Percentiles rank a stretch among this genome's conserved stretches.
These are phyloP conservation scores for Leishmania turanica DNA, from an alignment of 208 protist genomes.

Conservation along the genomic window DNA sequence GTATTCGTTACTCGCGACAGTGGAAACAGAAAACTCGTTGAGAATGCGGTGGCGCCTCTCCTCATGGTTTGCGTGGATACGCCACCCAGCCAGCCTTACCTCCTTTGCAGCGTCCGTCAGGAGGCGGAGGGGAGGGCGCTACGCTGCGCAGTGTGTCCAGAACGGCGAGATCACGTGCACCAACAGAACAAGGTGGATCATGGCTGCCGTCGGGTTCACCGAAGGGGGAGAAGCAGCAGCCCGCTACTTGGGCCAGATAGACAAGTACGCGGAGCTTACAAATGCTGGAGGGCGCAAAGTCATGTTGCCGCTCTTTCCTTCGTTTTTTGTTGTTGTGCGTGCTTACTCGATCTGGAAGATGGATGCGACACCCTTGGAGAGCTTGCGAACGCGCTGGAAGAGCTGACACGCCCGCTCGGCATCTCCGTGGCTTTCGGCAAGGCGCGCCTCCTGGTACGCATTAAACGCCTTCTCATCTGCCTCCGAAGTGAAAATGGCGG, in stretches of 20 bases:
- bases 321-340: background rate
- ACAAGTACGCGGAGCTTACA: background rate
- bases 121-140: background rate
- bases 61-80: background rate
- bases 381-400: conserved; percentile 69
- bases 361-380: conserved; percentile 76
- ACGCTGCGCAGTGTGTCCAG: background rate
- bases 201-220: background rate
- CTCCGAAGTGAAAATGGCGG: conserved; percentile 68
- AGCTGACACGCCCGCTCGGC: conserved; percentile 69
- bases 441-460: conserved; percentile 75
- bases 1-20: background rate
- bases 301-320: background rate
- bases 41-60: background rate
- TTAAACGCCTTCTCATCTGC: conserved; percentile 69
- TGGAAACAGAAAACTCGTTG: background rate
- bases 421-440: conserved; percentile 74
- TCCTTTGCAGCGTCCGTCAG: background rate
- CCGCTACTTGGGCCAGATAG: background rate
- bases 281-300: background rate
- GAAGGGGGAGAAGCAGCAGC: background rate
- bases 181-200: background rate
- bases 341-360: conserved; percentile 80
- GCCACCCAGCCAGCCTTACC: background rate
- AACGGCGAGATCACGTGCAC: background rate